Conservation (phyloP, 805 yeast genomes). For the Yarrowia bubula region DNA sequence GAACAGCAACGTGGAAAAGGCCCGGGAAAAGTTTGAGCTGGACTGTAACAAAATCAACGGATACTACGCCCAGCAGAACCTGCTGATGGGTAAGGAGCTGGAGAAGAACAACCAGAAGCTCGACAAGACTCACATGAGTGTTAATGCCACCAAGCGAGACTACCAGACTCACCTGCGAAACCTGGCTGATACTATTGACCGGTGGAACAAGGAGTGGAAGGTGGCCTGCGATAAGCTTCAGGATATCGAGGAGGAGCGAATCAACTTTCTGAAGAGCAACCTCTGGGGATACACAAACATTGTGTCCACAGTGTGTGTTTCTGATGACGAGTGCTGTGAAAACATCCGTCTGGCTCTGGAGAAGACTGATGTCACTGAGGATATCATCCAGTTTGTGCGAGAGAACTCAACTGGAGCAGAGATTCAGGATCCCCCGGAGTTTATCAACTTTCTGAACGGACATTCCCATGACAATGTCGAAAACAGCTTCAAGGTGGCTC, state of each 20-base stretch:
- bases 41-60: constrained; percentile 61
- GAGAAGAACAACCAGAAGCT: constrained; percentile 59
- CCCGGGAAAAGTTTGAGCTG: constrained; percentile 50
- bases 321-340: constrained; percentile 76
- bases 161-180: constrained; percentile 56
- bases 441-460: constrained; percentile 57
- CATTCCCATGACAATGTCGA: constrained; percentile 38
- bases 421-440: constrained; percentile 58
- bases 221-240: constrained; percentile 61
- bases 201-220: constrained; percentile 74
- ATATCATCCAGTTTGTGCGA: constrained; percentile 53
- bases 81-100: constrained; percentile 72
- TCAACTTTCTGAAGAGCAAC: constrained; percentile 65
- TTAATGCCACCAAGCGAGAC: constrained; percentile 49
- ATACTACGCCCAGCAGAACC: constrained; percentile 57
- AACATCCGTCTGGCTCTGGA: constrained; percentile 65
- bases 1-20: constrained; percentile 39
- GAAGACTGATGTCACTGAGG: constrained; percentile 60
- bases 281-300: constrained; percentile 77
- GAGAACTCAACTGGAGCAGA: constrained; percentile 63
- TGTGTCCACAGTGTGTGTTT: constrained; percentile 71
- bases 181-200: constrained; percentile 55
- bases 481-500: constrained; percentile 39
- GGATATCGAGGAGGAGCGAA: constrained; percentile 66
- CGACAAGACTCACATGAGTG: constrained; percentile 47